Conservation (phyloP, 768 basidiomycete genomes). For the Termitomyces sp. region DNA sequence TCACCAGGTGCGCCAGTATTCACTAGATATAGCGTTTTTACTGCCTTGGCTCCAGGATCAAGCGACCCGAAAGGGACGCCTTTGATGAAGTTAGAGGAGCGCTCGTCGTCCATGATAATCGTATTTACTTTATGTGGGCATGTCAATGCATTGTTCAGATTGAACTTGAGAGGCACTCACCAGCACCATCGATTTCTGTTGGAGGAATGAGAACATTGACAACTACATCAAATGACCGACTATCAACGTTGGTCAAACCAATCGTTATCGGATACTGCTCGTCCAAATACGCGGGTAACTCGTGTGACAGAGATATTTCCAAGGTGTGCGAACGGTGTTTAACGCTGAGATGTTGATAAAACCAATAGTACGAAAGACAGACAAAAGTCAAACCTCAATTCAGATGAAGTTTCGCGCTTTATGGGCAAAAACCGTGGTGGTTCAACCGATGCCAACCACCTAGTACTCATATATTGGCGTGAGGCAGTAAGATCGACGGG, state of each 20-base stretch:
- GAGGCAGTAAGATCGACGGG: slow-evolving; percentile 40
- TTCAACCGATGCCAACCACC: slow-evolving; percentile 56
- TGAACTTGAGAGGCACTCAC: slow-evolving; percentile 33
- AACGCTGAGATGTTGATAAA: slow-evolving; percentile 35
- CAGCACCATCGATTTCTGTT: slow-evolving; percentile 64
- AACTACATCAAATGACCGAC: slow-evolving; percentile 57
- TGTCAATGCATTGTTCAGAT: not conserved
- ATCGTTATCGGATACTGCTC: slow-evolving; percentile 76
- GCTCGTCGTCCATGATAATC: slow-evolving; percentile 56
- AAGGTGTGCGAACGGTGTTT: slow-evolving; percentile 60
- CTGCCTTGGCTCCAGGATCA: slow-evolving; percentile 46
- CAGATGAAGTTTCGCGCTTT: slow-evolving; percentile 38
- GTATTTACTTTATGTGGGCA: slow-evolving; percentile 39
- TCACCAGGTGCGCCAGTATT: slow-evolving; percentile 63
- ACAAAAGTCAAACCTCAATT: slow-evolving; percentile 37
- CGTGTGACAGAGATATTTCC: slow-evolving; percentile 48
- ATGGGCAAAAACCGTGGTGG: slow-evolving; percentile 52
- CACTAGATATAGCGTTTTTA: slow-evolving; percentile 60
- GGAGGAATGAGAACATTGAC: slow-evolving; percentile 81
- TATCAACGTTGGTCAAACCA: slow-evolving; percentile 67
- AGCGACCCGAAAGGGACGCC: slow-evolving; percentile 64
- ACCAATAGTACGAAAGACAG: not conserved
- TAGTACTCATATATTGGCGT: slow-evolving; percentile 28
- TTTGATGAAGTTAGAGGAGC: slow-evolving; percentile 71
- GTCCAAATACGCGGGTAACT: slow-evolving; percentile 69